Base-by-base conservation (phyloP, 306 rosid species). In the Potentilla sterilis region DNA sequence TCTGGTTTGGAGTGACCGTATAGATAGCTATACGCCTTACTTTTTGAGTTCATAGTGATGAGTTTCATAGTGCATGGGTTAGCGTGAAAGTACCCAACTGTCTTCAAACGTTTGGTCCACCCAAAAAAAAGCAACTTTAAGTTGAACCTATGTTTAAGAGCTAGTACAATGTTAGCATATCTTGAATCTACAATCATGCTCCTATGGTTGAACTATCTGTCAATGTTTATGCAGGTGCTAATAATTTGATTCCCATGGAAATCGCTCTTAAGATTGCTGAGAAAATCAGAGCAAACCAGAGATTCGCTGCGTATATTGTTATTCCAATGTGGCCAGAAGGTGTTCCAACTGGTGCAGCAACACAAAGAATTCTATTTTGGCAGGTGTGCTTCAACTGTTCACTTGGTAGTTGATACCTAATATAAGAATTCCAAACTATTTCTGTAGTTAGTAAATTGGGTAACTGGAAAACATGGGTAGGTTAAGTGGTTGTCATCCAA, bases 271-370 rank as follows among this genome's bases (percentile, higher is more conserved):
- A 95, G 90, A 90, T 95, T 78, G 97, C 97, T 34, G 88, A 83
- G 21, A 95, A 95, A 82, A 92, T 95, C 77, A 89, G 83, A 86
- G 97, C 96, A 78, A 88, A 90, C 47, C 91, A 95, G 89, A 89
- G 99, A 76, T 95, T 95, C 75, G 92, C 97, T 43, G 99, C 78
- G 18, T 95, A 95, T 87, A 89, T 95, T 68, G 85, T 95, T 76
- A 92, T 95, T 79, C 99, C 98, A 58, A 95, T 95, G 99, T 95
- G 99, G 99, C 99, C 99, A 0, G 99, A 95, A 86, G 99, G 99
- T 80, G 91, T 81, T 83, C 99, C 99, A 41, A 85, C 97, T 15
- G 97, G 92, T 63, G 85, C 89, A 63, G 91, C 97, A 66, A 95
- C 98, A 21, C 99, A 95, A 77, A 89, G 97, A 80, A 95, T 95